Evolutionary conservation across 305 asterid genomes (phyloP), one percentile per base, ranked within the genome.

Genomic region (Fraxinus paxiana): DNA sequence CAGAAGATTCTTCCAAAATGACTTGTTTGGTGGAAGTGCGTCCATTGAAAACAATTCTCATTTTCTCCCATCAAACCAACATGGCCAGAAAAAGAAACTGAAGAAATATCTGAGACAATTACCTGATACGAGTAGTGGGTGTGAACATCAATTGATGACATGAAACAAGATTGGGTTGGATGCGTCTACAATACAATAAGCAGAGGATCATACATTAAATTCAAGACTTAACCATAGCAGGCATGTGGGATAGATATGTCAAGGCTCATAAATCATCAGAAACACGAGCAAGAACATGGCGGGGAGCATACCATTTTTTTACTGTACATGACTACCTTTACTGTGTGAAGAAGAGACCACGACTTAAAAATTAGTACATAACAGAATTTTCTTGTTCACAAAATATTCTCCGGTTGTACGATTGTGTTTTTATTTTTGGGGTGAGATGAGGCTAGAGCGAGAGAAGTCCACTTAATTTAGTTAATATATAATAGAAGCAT

Each of bases 71-170:
- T 43, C 73, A 13, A 46, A 17, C 2, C 18, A 46, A 24, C 8
- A 5, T 26, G 41, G 79, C 51, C 33, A 17, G 75, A 30, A 22
- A 33, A 73, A 5, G 37, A 20, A 70, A 51, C 43, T 6, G 84
- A 76, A 30, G 59, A 46, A 80, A 43, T 46, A 34, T 51, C 51
- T n/a, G 79, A 77, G 78, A 33, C 31, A 31, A 79, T 79, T 79
- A 96, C 99, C 99, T 96, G 99, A 86, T 96, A 96, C 17, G 97
- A 90, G 86, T 96, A 96, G 82, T 96, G 99, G 0, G 99, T 94
- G 83, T 96, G 99, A 81, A 96, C 94, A 86, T 96, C 99, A 77
- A 95, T 92, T 79, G 98, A 96, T 37, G 99, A 96, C 99, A 96
- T 96, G 90, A 94, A 96, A 85, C 99, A 96, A 77, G 99, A 96